Evolutionary conservation across 2,329 filamentous ascomycete species (phyloP).

Genomic region (Penicillium sp.): DNA sequence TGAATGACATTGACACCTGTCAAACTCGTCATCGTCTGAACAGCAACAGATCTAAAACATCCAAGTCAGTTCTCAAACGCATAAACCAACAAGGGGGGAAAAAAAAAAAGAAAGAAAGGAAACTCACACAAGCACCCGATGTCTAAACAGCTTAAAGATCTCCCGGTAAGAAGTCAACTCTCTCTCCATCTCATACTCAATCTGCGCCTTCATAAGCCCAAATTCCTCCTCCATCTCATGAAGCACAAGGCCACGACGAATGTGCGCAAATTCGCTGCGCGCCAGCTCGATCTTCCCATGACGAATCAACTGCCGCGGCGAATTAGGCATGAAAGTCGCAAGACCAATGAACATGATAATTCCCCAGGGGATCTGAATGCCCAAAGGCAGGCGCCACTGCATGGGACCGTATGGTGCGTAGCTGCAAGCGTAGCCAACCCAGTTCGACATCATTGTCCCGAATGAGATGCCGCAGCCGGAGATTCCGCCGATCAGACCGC

Average conservation of each 20-base stretch:
- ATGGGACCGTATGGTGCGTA: constrained; percentile 52
- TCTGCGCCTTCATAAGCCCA: constrained; percentile 53
- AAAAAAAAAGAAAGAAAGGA: background rate
- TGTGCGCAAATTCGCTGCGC: constrained; percentile 47
- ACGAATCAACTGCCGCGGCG: constrained; percentile 54
- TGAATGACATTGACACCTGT: constrained; percentile 60
- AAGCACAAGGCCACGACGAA: constrained; percentile 47
- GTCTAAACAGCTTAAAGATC: constrained; percentile 53
- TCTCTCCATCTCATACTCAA: constrained; percentile 57
- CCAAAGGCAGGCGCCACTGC: constrained; percentile 57
- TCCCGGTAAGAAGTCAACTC: constrained; percentile 54
- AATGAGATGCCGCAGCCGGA: constrained; percentile 56
- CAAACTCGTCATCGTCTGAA: constrained; percentile 57
- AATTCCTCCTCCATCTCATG: constrained; percentile 53
- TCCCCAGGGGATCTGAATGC: constrained; percentile 56
- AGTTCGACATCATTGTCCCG: constrained; percentile 57
- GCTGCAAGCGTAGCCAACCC: constrained; percentile 56
- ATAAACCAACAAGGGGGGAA: background rate
- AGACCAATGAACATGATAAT: constrained; percentile 55
- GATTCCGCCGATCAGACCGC: constrained; percentile 55
- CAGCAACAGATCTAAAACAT: constrained; percentile 47
- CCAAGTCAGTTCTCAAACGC: constrained; percentile 10
- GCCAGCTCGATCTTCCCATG: constrained; percentile 50
- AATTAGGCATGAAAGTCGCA: constrained; percentile 56
- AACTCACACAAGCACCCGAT: constrained; percentile 49